Percentiles rank a stretch among this genome's conserved stretches.
These are phyloP conservation scores for Chlorella sp. DNA, from an alignment of 139 green algal genomes.

Conservation along the genomic window DNA sequence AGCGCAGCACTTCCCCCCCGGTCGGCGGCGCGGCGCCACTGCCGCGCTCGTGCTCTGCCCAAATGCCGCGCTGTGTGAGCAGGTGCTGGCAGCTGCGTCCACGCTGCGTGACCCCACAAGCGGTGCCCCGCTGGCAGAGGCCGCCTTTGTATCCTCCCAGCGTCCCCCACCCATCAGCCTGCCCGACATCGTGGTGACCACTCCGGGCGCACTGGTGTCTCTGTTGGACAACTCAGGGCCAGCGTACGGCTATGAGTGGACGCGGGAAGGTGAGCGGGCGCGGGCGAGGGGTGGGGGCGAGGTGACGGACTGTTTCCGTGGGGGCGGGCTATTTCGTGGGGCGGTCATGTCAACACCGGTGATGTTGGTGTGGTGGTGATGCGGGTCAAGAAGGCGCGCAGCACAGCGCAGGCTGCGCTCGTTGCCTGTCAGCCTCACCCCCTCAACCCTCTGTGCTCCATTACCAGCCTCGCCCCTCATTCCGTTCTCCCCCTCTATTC, in stretches of 20 bases:
- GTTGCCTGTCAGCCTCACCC: no score
- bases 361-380: no score
- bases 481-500: no score
- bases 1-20: neutral
- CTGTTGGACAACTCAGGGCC: slow-evolving; percentile 53
- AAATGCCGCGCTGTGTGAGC: slow-evolving; percentile 85
- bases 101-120: slow-evolving; percentile 26
- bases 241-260: slow-evolving; percentile 76
- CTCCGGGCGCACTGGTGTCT: slow-evolving; percentile 70
- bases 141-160: slow-evolving; percentile 59
- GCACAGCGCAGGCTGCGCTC: neutral
- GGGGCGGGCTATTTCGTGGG: no score
- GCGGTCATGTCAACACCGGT: no score
- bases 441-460: no score
- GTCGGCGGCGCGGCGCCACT: neutral
- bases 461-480: no score
- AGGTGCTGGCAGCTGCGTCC: slow-evolving; percentile 55
- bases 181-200: slow-evolving; percentile 81
- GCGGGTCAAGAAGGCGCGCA: neutral
- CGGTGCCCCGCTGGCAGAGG: slow-evolving; percentile 53
- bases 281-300: neutral
- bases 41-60: slow-evolving; percentile 86
- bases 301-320: neutral
- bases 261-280: neutral
- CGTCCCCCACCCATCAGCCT: slow-evolving; percentile 62